Base-by-base conservation (phyloP, 306 rosid species). In the Begonia loranthoides region DNA sequence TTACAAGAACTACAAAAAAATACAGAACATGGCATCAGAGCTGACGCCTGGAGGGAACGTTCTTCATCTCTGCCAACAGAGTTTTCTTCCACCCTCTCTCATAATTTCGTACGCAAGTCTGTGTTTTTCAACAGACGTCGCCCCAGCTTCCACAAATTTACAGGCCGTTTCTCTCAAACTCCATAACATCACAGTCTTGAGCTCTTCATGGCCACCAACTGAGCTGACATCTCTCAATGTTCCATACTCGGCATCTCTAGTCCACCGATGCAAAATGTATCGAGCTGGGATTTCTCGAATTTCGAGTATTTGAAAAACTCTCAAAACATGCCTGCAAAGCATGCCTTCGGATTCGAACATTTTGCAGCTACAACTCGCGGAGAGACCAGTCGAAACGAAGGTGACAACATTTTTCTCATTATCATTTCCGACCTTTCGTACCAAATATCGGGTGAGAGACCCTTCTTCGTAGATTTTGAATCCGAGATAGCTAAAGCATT, bases 341-440 rank as follows among this genome's bases (percentile, higher is more conserved):
- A 90, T 64, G 16, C 97, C 97, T 73, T 90, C 97, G 10, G 73
- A 80, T 67, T 90, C 95, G 71, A 85, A 90, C 97, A 90, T 90
- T 74, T 65, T 93, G 55, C 97, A 90, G 77, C 92, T 86, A 58
- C 97, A 90, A 45, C 69, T 58, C 51, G 72, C 70, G 16, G 56
- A 73, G 56, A 80, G 67, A 61, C 73, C 70, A 55, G 94, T 57
- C 48, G 81, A 74, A 67, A 59, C 61, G 57, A 76, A 70, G 15
- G 87, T 82, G 24, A 90, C 94, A 3, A 83, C 59, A 59, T 71
- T 74, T 69, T 80, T 85, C 68, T 85, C 95, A 33, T 50, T 72
- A 55, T 90, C 94, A 22, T 76, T 80, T 68, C 82, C 97, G 17
- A 79, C 63, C 69, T 58, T 83, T 9, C 92, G 90, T 62, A 90